Conservation (phyloP, 2,329 filamentous ascomycete species). For the Bipolaris bicolor region DNA sequence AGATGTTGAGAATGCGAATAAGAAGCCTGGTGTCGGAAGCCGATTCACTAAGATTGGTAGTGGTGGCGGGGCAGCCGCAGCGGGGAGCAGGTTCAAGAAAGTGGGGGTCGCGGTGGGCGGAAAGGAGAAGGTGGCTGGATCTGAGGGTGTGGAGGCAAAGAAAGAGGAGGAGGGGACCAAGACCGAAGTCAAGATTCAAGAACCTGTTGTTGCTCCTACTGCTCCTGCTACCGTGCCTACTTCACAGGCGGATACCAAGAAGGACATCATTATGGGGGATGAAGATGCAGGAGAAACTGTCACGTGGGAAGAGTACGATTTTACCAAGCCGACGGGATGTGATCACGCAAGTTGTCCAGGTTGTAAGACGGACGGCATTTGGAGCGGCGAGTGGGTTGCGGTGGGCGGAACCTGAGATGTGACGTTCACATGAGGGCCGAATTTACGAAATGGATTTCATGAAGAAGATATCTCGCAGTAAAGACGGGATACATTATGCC, state of each 20-base stretch:
- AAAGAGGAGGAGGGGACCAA: conserved; percentile 18
- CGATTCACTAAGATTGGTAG: conserved; percentile 40
- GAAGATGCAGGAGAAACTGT: conserved; percentile 31
- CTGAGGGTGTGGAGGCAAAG: not conserved
- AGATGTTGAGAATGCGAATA: conserved; percentile 25
- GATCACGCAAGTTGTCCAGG: conserved; percentile 34
- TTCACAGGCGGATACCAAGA: conserved; percentile 16
- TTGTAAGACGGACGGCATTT: conserved; percentile 32
- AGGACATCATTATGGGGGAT: conserved; percentile 32
- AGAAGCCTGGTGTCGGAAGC: conserved; percentile 25
- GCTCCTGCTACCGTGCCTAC: not conserved
- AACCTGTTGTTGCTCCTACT: conserved; percentile 1
- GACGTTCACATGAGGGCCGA: not conserved
- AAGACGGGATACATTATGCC: not conserved
- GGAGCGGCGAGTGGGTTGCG: conserved; percentile 58
- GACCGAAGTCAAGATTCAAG: conserved; percentile 46
- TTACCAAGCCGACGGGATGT: conserved; percentile 59
- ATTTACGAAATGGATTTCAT: not conserved
- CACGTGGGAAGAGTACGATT: conserved; percentile 59
- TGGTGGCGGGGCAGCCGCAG: conserved; percentile 17
- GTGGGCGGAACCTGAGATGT: conserved; percentile 7
- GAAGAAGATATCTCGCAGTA: too few species aligned
- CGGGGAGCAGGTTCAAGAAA: conserved; percentile 68
- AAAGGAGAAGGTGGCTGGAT: not conserved
- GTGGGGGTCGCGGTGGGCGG: conserved; percentile 58